Percentiles rank a stretch among this genome's conserved stretches.
Evolutionary conservation across 495 filamentous ascomycete genomes (phyloP).

Genomic region (Bryoglossum gracile): DNA sequence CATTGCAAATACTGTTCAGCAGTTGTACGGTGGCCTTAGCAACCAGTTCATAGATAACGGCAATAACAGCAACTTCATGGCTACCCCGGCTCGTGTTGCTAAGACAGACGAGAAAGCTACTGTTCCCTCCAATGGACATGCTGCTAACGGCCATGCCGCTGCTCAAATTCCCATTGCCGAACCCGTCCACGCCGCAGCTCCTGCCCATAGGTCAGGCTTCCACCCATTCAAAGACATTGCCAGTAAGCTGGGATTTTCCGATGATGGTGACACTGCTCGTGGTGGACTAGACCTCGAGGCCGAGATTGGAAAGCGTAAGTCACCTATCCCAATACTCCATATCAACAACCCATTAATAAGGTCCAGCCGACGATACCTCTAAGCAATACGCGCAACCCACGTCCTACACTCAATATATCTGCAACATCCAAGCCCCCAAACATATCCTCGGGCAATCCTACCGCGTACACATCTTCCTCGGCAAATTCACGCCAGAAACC

Average conservation of each 20-base stretch:
- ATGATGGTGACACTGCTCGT: not conserved
- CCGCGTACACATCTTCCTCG: conserved; percentile 37
- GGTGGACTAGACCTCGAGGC: conserved; percentile 17
- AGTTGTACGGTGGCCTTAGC: conserved; percentile 17
- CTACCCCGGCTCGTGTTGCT: not conserved
- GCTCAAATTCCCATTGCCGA: conserved; percentile 2
- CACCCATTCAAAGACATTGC: conserved; percentile 3
- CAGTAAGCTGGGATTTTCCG: not conserved
- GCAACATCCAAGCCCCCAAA: conserved; percentile 35
- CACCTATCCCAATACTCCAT: not conserved
- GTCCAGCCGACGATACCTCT: not conserved
- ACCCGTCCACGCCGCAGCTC: not conserved
- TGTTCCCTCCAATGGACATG: not conserved
- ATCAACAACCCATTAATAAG: not conserved
- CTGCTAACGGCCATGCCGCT: not conserved
- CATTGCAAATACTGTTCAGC: conserved; percentile 7
- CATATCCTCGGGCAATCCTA: conserved; percentile 34
- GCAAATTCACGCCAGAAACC: conserved; percentile 25
- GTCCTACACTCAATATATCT: conserved; percentile 37
- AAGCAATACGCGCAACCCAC: conserved; percentile 15
- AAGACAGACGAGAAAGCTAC: too few species aligned
- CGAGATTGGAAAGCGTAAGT: conserved; percentile 20
- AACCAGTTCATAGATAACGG: conserved; percentile 2
- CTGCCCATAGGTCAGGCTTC: too few species aligned
- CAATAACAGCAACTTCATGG: not conserved